Evolutionary conservation across 495 filamentous ascomycete species (phyloP).

Genomic region (Aspergillus nidulans): DNA sequence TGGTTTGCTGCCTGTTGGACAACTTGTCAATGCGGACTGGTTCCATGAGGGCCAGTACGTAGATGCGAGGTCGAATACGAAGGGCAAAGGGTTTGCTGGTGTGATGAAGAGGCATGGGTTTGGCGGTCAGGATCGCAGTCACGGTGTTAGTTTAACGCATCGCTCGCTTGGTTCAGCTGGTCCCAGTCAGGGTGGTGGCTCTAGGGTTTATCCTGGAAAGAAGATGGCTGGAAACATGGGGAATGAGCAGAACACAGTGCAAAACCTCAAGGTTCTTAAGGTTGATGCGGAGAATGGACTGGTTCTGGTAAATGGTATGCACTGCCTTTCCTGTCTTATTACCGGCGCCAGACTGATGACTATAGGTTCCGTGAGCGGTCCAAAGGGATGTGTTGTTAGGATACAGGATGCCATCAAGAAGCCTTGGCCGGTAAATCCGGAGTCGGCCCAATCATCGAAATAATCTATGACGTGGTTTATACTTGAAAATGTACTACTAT

Average conservation of each 20-base stretch:
- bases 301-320: slow-evolving; percentile 76
- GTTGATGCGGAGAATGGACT: slow-evolving; percentile 81
- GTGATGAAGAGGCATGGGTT: slow-evolving; percentile 96
- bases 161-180: slow-evolving; percentile 84
- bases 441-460: slow-evolving; percentile 38
- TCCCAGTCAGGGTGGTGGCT: slow-evolving; percentile 84
- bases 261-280: slow-evolving; percentile 84
- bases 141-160: slow-evolving; percentile 91
- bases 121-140: slow-evolving; percentile 80
- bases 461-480: slow-evolving; percentile 13
- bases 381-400: slow-evolving; percentile 75
- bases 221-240: slow-evolving; percentile 98
- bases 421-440: slow-evolving; percentile 62
- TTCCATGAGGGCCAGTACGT: slow-evolving; percentile 88
- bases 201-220: slow-evolving; percentile 89
- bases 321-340: not conserved
- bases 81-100: slow-evolving; percentile 90
- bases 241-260: slow-evolving; percentile 73
- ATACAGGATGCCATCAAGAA: slow-evolving; percentile 92
- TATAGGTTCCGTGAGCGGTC: slow-evolving; percentile 71
- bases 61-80: slow-evolving; percentile 71
- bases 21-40: slow-evolving; percentile 73
- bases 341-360: not conserved
- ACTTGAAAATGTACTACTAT: slow-evolving; percentile 40
- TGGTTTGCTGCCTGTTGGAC: slow-evolving; percentile 69